phyloP scores from a whole-genome alignment of 768 basidiomycete genomes.

The Asterophora parasitica region DNA sequence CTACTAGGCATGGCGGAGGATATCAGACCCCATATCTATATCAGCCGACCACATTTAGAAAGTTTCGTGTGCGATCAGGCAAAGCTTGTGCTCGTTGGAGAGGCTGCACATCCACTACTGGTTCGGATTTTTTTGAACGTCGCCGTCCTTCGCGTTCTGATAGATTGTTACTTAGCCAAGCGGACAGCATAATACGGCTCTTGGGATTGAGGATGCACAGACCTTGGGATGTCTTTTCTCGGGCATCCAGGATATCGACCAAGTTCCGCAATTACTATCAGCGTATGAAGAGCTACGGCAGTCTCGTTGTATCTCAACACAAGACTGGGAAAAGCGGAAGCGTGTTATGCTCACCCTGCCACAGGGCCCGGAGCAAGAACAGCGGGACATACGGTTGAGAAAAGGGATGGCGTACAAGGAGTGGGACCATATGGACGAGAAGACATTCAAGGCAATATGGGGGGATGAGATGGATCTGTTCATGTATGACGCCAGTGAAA shows the following conservation, averaged over 20 bases:
- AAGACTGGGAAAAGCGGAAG: conserved; percentile 41
- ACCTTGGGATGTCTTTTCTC: conserved; percentile 57
- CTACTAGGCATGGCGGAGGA: conserved; percentile 25
- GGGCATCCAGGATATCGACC: conserved; percentile 38
- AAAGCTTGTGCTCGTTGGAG: conserved; percentile 50
- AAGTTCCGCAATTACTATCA: conserved; percentile 46
- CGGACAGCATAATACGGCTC: conserved; percentile 44
- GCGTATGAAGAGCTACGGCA: conserved; percentile 59
- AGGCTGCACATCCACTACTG: conserved; percentile 55
- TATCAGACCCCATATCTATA: conserved; percentile 26
- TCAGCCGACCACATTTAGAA: conserved; percentile 31
- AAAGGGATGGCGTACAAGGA: conserved; percentile 27
- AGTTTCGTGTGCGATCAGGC: conserved; percentile 46
- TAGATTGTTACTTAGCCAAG: conserved; percentile 41
- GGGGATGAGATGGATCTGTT: conserved; percentile 47
- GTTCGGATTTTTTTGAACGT: conserved; percentile 22
- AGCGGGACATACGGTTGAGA: conserved; percentile 39
- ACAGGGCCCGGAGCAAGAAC: conserved; percentile 36
- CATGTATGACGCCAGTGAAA: conserved; percentile 47
- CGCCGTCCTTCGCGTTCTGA: neutral
- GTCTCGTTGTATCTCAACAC: conserved; percentile 42
- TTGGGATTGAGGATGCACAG: conserved; percentile 60
- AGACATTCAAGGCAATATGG: conserved; percentile 42
- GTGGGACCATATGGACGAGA: conserved; percentile 43
- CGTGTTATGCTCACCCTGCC: conserved; percentile 41